Evolutionary conservation across 2,329 filamentous ascomycete genomes (phyloP).

Genomic region (Fusarium sp.): DNA sequence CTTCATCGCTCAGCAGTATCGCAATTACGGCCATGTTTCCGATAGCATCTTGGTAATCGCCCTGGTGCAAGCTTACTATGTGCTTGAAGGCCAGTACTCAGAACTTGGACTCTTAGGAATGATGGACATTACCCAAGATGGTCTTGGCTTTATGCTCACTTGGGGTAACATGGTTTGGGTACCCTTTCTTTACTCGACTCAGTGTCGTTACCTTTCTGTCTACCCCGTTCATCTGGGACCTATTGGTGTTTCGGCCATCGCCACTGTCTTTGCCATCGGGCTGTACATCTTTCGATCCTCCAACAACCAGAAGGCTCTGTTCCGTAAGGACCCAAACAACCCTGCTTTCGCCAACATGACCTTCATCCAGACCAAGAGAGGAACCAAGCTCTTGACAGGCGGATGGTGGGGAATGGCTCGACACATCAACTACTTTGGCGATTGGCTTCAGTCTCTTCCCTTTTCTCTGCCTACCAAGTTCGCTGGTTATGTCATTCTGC

Average conservation of each 20-base stretch:
- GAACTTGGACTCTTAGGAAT: conserved; percentile 88
- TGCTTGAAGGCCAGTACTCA: conserved; percentile 85
- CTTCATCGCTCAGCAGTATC: conserved; percentile 88
- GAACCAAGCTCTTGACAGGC: conserved; percentile 81
- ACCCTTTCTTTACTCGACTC: conserved; percentile 86
- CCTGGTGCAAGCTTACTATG: conserved; percentile 81
- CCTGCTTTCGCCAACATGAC: conserved; percentile 80
- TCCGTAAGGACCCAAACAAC: conserved; percentile 85
- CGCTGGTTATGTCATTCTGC: conserved; percentile 79
- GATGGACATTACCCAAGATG: conserved; percentile 91
- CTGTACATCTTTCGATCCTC: conserved; percentile 89
- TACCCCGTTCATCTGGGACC: conserved; percentile 81
- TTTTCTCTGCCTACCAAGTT: conserved; percentile 87
- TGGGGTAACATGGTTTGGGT: conserved; percentile 94
- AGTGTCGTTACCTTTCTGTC: conserved; percentile 83
- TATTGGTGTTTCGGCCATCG: conserved; percentile 71
- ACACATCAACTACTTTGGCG: conserved; percentile 94
- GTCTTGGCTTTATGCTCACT: conserved; percentile 91
- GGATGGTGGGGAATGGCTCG: conserved; percentile 93
- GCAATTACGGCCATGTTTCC: conserved; percentile 80
- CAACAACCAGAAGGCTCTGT: conserved; percentile 94
- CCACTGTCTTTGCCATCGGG: conserved; percentile 74
- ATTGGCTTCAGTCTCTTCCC: conserved; percentile 91
- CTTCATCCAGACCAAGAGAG: conserved; percentile 84
- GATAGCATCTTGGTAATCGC: conserved; percentile 86